A percentile compares a stretch with the other conserved stretches of the same genome.
phyloP scores from a whole-genome alignment of 2,329 filamentous ascomycete species.

The Dothideomycetidae sp. region DNA sequence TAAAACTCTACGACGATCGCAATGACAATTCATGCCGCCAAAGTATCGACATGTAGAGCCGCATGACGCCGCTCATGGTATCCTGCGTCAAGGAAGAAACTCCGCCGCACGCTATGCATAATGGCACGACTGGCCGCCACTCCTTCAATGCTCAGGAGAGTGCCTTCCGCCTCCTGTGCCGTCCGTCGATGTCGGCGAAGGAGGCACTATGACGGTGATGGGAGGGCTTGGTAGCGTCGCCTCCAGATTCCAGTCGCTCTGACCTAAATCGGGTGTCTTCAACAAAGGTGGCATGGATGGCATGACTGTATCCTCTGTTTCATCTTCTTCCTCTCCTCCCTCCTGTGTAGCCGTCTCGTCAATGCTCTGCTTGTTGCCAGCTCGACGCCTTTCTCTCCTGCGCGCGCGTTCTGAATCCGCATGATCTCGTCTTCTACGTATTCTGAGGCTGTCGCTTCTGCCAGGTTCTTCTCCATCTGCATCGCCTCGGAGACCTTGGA shows the following conservation, averaged over 20 bases:
- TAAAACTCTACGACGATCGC: too few species aligned
- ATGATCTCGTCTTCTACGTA: constrained; percentile 55
- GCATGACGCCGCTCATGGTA: background rate
- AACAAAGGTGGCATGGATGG: constrained; percentile 8
- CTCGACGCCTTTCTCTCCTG: constrained; percentile 46
- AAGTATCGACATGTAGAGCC: background rate
- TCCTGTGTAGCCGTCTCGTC: constrained; percentile 17
- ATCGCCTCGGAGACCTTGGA: constrained; percentile 63
- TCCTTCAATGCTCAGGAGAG: background rate
- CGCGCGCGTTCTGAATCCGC: constrained; percentile 64
- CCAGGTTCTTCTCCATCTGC: constrained; percentile 37
- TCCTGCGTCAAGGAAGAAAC: background rate
- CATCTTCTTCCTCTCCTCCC: constrained; percentile 16
- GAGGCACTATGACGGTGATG: constrained; percentile 19
- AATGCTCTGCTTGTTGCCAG: constrained; percentile 20
- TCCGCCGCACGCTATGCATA: constrained; percentile 7
- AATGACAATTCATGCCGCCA: too few species aligned
- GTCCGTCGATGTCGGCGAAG: constrained; percentile 16
- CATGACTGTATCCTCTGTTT: constrained; percentile 18
- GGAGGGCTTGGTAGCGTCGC: constrained; percentile 13
- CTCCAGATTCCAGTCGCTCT: constrained; percentile 12
- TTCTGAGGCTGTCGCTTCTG: constrained; percentile 27
- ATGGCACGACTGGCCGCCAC: too few species aligned
- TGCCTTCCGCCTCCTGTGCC: background rate
- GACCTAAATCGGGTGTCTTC: constrained; percentile 11